Base-by-base conservation (phyloP, 768 basidiomycete species). In the Mycena albidolilacea region DNA sequence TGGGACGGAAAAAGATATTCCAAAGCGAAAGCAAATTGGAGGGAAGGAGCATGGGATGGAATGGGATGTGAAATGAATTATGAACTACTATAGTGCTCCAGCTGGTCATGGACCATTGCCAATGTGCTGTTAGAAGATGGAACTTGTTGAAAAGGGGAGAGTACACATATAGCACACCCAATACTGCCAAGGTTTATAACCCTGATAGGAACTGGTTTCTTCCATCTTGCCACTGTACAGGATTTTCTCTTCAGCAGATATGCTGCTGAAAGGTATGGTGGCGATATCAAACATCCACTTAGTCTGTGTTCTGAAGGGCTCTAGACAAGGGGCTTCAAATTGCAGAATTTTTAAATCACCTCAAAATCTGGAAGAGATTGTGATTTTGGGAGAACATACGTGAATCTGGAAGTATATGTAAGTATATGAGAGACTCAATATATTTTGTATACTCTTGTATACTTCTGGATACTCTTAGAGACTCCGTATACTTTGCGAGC, bases 81-180 rank as follows among this genome's bases (percentile, higher is more conserved):
- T 87, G 69, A 70, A 92, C 92, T 84, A 73, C 89, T 90, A 75
- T 93, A 92, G 63, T 88, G 83, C 76, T 93, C 91, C 19, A 92
- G 75, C 74, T 92, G 90, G 76, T 93, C 92, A 17, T 80, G 85
- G 35, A 93, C 91, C 92, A 11, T 85, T 86, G 50, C 88, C 89
- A 57, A 92, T 88, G 61, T 90, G 88, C 91, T 93, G 65, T 30
- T 6, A n/a, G 35, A 35, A 30, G 39, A 52, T 14, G 35, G 35
- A 48, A 0, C 21, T 55, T 7, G 11, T n/a, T 23, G 4, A 43
- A 17, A 59, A n/a, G 23, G 14, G n/a, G 41, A n/a, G 41, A 19
- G n/a, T 23, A 12, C 43, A 23, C 23, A n/a, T 10, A 14, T 7
- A 1, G 76, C 81, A 8, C 73, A 89, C 90, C 89, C 89, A 91